phyloP scores from a whole-genome alignment of 768 basidiomycete genomes.

The Trametes maxima region DNA sequence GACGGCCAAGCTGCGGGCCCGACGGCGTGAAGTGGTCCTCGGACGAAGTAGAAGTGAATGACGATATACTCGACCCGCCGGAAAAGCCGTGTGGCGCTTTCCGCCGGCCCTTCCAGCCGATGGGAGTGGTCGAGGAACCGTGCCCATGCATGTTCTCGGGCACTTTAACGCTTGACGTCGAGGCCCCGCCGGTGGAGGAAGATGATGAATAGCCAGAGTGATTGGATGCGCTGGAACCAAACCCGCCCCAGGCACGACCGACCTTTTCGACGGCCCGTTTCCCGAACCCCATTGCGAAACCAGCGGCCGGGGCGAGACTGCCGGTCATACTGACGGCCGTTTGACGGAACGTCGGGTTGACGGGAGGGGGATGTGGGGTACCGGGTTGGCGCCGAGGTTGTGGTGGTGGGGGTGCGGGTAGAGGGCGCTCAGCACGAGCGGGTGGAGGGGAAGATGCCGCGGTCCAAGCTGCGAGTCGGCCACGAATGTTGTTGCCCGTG shows the following conservation, averaged over 20 bases:
- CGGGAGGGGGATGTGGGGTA: conserved; percentile 22
- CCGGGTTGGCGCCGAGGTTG: conserved; percentile 24
- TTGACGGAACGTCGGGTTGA: conserved; percentile 48
- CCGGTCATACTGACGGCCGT: conserved; percentile 76
- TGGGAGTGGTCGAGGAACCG: conserved; percentile 22
- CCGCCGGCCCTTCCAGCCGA: conserved; percentile 39
- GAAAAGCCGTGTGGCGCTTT: conserved; percentile 66
- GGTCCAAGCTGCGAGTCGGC: conserved; percentile 52
- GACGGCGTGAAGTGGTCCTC: conserved; percentile 49
- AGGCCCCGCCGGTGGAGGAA: conserved; percentile 41
- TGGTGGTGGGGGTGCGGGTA: conserved; percentile 35
- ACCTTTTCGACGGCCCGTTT: conserved; percentile 74
- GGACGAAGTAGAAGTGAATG: conserved; percentile 46
- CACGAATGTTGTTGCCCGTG: conserved; percentile 47
- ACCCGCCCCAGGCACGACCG: conserved; percentile 61
- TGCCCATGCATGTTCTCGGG: conserved; percentile 18
- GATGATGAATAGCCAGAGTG: conserved; percentile 49
- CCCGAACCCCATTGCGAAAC: conserved; percentile 54
- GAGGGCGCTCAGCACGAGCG: conserved; percentile 30
- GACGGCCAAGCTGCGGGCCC: conserved; percentile 56
- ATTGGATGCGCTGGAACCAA: conserved; percentile 32
- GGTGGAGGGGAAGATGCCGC: conserved; percentile 27
- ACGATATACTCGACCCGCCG: conserved; percentile 55
- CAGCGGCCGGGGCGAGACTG: conserved; percentile 70
- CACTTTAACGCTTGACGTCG: conserved; percentile 17